A percentile compares a stretch with the other conserved stretches of the same genome.
Conservation (phyloP, 2,329 filamentous ascomycete genomes). For the Aspergillus eucalypticola region DNA sequence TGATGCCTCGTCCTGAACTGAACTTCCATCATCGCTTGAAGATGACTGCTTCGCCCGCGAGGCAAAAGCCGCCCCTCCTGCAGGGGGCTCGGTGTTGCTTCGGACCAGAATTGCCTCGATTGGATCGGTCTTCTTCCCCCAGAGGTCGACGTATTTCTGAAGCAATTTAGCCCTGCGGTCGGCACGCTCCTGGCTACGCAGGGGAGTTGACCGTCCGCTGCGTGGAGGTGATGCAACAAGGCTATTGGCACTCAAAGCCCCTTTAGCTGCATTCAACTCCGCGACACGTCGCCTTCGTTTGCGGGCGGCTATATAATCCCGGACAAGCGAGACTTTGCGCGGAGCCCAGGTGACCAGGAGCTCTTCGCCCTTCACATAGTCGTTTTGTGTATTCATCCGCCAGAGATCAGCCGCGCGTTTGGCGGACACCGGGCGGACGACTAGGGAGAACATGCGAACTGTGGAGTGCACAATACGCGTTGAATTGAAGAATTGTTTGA, state of each 20-base stretch:
- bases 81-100: slow-evolving; percentile 47
- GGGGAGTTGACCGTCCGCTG: slow-evolving; percentile 39
- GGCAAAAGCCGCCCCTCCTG: slow-evolving; percentile 36
- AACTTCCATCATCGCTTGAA: slow-evolving; percentile 29
- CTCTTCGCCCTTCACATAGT: slow-evolving; percentile 97
- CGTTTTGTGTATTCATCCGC: slow-evolving; percentile 92
- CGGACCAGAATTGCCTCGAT: slow-evolving; percentile 48
- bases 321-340: slow-evolving; percentile 84
- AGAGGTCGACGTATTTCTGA: slow-evolving; percentile 45
- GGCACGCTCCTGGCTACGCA: slow-evolving; percentile 36
- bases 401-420: slow-evolving; percentile 91
- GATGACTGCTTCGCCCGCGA: slow-evolving; percentile 25
- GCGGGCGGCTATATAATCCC: slow-evolving; percentile 75
- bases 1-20: slow-evolving; percentile 33
- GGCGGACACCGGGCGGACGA: slow-evolving; percentile 82
- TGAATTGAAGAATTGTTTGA: slow-evolving; percentile 82
- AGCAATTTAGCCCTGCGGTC: slow-evolving; percentile 42
- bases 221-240: slow-evolving; percentile 38
- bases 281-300: slow-evolving; percentile 72
- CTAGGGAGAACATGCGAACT: slow-evolving; percentile 81
- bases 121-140: slow-evolving; percentile 43
- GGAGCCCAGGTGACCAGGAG: slow-evolving; percentile 81
- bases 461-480: slow-evolving; percentile 84
- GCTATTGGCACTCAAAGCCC: slow-evolving; percentile 43
- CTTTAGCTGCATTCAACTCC: slow-evolving; percentile 70